These are phyloP conservation scores for Datisca glomerata DNA, from an alignment of 306 rosid genomes.

Conservation along the genomic window DNA sequence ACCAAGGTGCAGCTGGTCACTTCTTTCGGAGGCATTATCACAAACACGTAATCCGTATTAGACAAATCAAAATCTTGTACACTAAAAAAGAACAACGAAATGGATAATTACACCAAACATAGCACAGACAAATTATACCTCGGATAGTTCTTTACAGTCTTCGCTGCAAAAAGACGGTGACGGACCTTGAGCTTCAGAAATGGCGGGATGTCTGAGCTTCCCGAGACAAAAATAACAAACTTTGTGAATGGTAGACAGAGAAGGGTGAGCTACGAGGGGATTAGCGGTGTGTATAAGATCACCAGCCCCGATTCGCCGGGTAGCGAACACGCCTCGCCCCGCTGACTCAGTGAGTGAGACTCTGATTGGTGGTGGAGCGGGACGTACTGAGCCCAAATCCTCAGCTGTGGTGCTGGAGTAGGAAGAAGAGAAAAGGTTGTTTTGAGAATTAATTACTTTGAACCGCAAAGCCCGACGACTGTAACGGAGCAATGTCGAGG, in stretches of 20 bases:
- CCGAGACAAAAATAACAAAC: constrained; percentile 69
- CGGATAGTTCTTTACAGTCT: constrained; percentile 32
- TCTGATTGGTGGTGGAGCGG: constrained; percentile 58
- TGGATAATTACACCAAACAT: background rate
- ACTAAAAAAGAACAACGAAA: too few relatives aligned
- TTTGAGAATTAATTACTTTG: constrained; percentile 6
- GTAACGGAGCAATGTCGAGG: constrained; percentile 11
- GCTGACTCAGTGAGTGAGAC: constrained; percentile 52
- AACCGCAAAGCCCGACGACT: constrained; percentile 26
- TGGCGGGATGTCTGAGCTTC: constrained; percentile 9
- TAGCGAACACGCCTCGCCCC: constrained; percentile 80
- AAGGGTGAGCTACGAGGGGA: constrained; percentile 60
- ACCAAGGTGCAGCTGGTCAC: too few relatives aligned
- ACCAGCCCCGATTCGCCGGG: constrained; percentile 54
- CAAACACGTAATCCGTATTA: background rate
- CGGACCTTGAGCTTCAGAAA: constrained; percentile 9
- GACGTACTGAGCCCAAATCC: constrained; percentile 13
- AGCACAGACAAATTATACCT: constrained; percentile 17
- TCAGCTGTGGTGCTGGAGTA: constrained; percentile 12
- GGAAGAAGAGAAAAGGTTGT: constrained; percentile 6
- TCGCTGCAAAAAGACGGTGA: constrained; percentile 39
- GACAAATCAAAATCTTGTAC: too few relatives aligned
- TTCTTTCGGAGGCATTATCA: background rate
- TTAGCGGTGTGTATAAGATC: constrained; percentile 71
- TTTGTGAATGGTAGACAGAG: constrained; percentile 21